Conservation (phyloP, 306 rosid genomes). For the Fragaria vesca region DNA sequence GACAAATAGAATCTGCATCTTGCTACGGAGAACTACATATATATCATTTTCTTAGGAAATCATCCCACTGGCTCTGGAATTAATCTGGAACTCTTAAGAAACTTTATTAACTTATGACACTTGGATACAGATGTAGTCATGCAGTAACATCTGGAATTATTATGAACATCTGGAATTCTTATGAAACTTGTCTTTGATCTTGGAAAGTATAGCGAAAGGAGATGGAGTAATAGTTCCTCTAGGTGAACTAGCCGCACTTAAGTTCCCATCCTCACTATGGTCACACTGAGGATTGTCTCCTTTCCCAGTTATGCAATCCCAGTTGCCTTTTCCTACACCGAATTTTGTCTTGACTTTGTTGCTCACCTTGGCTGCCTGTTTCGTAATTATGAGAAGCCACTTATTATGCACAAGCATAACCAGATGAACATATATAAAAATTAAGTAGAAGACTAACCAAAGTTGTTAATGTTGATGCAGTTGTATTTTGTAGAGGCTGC, state of each 20-base stretch:
- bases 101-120: background rate
- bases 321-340: conserved; percentile 50
- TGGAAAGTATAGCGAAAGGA: conserved; percentile 50
- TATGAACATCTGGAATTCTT: conserved; percentile 20
- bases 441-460: conserved; percentile 61
- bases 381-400: conserved; percentile 30
- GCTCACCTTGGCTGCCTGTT: conserved; percentile 89
- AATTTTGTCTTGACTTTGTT: conserved; percentile 81
- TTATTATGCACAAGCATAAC: conserved; percentile 18
- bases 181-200: conserved; percentile 52
- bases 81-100: background rate
- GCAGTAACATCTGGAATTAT: background rate
- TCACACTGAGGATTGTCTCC: conserved; percentile 62
- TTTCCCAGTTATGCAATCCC: conserved; percentile 60
- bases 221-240: conserved; percentile 53
- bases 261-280: conserved; percentile 75
- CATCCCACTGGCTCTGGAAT: background rate
- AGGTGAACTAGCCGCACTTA: conserved; percentile 88
- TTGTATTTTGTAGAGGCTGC: conserved; percentile 73
- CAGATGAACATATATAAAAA: conserved; percentile 16
- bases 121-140: background rate
- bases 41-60: background rate
- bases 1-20: background rate
- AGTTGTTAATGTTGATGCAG: conserved; percentile 71
- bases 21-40: background rate